Conservation (phyloP, 2,329 filamentous ascomycete species). For the Cyclaneusma minus region DNA sequence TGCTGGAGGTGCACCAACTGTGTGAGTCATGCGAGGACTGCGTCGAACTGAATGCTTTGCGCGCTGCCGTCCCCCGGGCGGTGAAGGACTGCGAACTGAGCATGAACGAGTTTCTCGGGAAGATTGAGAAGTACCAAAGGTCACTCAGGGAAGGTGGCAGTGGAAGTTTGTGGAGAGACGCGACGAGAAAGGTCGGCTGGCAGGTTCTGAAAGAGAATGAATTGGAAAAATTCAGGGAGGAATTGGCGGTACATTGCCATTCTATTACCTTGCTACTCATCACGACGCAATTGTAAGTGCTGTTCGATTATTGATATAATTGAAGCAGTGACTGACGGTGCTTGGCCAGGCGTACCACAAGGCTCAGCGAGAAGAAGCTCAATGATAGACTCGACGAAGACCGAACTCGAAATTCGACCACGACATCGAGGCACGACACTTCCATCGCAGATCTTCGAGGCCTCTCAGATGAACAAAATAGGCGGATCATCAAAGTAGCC, state of each 20-base stretch:
- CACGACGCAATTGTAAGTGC: too few species aligned
- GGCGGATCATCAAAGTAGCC: too few species aligned
- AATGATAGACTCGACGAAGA: too few species aligned
- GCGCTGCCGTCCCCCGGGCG: slow-evolving; percentile 3
- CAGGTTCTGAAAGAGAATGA: slow-evolving; percentile 7
- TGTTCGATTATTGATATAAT: too few species aligned
- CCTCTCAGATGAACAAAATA: too few species aligned
- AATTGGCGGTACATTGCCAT: slow-evolving; percentile 6
- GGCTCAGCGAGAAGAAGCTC: too few species aligned
- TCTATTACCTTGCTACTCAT: slow-evolving; percentile 9
- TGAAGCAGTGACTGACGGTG: too few species aligned
- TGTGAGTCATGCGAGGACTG: slow-evolving; percentile 2
- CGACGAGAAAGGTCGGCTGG: slow-evolving; percentile 8
- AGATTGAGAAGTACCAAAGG: slow-evolving; percentile 4
- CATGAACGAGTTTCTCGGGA: slow-evolving; percentile 4
- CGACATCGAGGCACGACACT: too few species aligned
- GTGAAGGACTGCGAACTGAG: slow-evolving; percentile 4
- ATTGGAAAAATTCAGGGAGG: slow-evolving; percentile 6
- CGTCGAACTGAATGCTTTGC: slow-evolving; percentile 6
- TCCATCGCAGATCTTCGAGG: too few species aligned
- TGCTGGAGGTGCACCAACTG: slow-evolving; percentile 6
- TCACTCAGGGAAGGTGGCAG: slow-evolving; percentile 8
- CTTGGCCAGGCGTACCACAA: too few species aligned
- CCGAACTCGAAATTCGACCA: too few species aligned
- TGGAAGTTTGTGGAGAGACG: slow-evolving; percentile 4